Conservation (phyloP, 495 filamentous ascomycete genomes). For the Rusavskia elegans region DNA sequence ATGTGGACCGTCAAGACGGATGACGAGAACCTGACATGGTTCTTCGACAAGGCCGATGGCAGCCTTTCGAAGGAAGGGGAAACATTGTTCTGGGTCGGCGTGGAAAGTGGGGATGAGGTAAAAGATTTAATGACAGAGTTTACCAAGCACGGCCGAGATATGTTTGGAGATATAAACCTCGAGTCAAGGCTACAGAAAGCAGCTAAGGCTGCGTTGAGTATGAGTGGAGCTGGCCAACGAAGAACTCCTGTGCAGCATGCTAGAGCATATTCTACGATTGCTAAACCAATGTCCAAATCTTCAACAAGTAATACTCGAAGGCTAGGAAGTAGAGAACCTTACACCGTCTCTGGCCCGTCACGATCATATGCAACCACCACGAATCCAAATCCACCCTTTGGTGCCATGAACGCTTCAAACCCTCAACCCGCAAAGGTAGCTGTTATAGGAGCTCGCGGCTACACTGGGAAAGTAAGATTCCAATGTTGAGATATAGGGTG, state of each 20-base stretch:
- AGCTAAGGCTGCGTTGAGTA: conserved; percentile 44
- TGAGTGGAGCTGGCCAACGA: conserved; percentile 23
- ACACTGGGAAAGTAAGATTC: conserved; percentile 55
- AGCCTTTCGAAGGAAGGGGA: conserved; percentile 71
- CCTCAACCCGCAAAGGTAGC: conserved; percentile 66
- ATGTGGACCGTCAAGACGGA: conserved; percentile 96
- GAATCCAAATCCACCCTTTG: conserved; percentile 96
- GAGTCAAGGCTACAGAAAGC: conserved; percentile 70
- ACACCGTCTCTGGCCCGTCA: conserved; percentile 16
- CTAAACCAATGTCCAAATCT: conserved; percentile 14
- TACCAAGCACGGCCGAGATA: conserved; percentile 61
- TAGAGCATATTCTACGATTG: conserved; percentile 46
- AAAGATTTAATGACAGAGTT: conserved; percentile 81
- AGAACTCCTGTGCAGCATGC: conserved; percentile 35
- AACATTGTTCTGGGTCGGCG: conserved; percentile 94
- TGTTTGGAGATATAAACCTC: conserved; percentile 84
- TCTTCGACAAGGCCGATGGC: conserved; percentile 93
- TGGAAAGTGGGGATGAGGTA: conserved; percentile 72
- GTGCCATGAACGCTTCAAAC: conserved; percentile 79
- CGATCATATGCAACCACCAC: conserved; percentile 45
- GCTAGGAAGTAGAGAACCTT: conserved; percentile 17
- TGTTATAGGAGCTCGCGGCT: conserved; percentile 88
- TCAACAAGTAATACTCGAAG: conserved; percentile 23
- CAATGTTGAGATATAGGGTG: neutral
- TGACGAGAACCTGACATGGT: conserved; percentile 97